Conservation (phyloP, 345 rosid species). For the Gossypium thurberi region DNA sequence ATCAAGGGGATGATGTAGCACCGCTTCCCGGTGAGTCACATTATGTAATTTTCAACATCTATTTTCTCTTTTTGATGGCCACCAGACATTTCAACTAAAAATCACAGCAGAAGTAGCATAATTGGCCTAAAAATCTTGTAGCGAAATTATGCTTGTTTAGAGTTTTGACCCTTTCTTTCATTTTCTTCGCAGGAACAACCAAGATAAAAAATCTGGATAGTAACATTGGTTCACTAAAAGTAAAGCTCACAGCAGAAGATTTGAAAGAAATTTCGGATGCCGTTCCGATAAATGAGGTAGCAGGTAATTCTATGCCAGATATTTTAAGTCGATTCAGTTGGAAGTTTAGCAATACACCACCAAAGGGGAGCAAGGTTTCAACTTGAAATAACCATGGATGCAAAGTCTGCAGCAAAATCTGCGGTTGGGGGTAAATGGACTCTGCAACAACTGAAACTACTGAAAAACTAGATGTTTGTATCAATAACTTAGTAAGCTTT, state of each 20-base stretch:
- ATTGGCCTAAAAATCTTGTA: neutral
- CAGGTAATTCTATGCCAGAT: conserved; percentile 13
- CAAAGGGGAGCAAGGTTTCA: conserved; percentile 1
- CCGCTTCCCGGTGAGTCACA: conserved; percentile 35
- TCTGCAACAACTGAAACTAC: neutral
- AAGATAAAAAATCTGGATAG: conserved; percentile 1
- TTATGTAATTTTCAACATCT: neutral
- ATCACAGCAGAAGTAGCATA: neutral
- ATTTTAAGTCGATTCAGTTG: conserved; percentile 13
- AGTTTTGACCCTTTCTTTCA: neutral
- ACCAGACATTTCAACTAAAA: neutral
- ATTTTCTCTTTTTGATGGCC: neutral
- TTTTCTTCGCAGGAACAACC: conserved; percentile 32
- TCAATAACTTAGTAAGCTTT: neutral
- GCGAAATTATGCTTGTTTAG: no score
- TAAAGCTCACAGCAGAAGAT: neutral
- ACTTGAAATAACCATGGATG: neutral
- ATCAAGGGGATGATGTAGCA: conserved; percentile 38
- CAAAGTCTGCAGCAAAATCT: neutral
- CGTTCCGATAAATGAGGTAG: neutral
- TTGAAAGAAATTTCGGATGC: neutral
- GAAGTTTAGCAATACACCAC: conserved; percentile 35
- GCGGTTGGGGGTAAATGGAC: neutral
- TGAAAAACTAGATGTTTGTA: neutral
- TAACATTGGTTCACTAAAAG: neutral